These are phyloP conservation scores for Cryptococcus depauperatus DNA, from an alignment of 1,284 basidiomycete species.

Conservation along the genomic window DNA sequence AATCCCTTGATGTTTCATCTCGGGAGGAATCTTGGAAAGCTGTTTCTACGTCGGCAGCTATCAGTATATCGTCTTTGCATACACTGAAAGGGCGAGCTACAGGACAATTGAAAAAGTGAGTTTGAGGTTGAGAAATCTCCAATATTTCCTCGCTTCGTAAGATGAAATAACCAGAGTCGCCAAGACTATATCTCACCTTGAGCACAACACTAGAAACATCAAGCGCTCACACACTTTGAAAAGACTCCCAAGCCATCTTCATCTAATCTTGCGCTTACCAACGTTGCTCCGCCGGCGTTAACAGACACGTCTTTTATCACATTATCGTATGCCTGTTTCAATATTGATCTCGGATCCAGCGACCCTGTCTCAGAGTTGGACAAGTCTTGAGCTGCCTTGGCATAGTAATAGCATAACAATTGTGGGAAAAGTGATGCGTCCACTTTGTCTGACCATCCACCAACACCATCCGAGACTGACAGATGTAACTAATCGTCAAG, in stretches of 20 bases:
- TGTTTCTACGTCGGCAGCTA: constrained; percentile 26
- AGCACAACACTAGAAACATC: neutral
- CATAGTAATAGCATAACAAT: constrained; percentile 47
- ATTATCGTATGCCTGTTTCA: constrained; percentile 46
- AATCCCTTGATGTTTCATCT: constrained; percentile 15
- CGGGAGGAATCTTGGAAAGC: constrained; percentile 26
- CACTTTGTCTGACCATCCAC: constrained; percentile 50
- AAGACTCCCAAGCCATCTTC: constrained; percentile 45
- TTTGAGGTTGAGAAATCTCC: constrained; percentile 35
- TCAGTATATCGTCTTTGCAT: no score
- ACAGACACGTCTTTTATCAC: constrained; percentile 46
- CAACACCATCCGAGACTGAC: constrained; percentile 51
- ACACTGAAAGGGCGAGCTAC: constrained; percentile 29
- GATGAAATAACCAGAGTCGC: constrained; percentile 44
- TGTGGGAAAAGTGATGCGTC: constrained; percentile 52
- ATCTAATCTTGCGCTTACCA: constrained; percentile 37
- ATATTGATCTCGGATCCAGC: constrained; percentile 33
- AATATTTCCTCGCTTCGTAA: constrained; percentile 35
- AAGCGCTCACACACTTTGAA: constrained; percentile 44
- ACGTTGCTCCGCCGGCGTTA: constrained; percentile 48
- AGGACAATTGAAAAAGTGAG: constrained; percentile 47
- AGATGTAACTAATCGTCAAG: constrained; percentile 34
- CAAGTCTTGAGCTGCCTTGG: constrained; percentile 22
- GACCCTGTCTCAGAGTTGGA: constrained; percentile 8
- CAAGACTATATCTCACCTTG: constrained; percentile 25